Evolutionary conservation across 179 eudicot genomes (phyloP).

Genomic region (Heliamphora ciliata): DNA sequence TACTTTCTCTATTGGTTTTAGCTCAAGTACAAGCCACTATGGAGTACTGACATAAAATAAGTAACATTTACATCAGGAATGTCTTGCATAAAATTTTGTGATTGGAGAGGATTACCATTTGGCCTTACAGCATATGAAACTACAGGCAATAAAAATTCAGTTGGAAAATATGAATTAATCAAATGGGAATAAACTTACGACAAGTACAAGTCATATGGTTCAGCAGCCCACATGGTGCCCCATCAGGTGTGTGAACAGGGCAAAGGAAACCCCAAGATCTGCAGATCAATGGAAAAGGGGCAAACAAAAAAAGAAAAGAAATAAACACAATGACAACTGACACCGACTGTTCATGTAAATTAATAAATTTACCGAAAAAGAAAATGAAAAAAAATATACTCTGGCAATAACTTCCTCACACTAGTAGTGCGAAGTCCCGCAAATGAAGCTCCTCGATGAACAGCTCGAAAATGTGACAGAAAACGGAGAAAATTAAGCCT

Average conservation of each 20-base stretch:
- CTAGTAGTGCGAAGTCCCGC: conserved; percentile 91
- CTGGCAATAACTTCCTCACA: conserved; percentile 92
- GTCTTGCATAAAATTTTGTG: neutral
- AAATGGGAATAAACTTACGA: conserved; percentile 46
- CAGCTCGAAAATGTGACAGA: conserved; percentile 80
- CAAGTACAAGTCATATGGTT: conserved; percentile 78
- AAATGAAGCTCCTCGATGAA: conserved; percentile 90
- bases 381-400: conserved; percentile 43
- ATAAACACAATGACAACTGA: neutral
- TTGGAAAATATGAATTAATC: neutral
- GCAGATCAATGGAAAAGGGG: conserved; percentile 18
- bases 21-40: neutral
- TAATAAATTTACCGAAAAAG: neutral
- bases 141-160: neutral
- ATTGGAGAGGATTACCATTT: neutral
- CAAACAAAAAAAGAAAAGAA: neutral
- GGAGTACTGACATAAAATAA: neutral
- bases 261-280: conserved; percentile 97
- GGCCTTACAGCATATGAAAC: neutral
- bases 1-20: neutral
- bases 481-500: conserved; percentile 80
- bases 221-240: conserved; percentile 90
- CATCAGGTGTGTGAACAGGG: conserved; percentile 99
- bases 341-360: neutral
- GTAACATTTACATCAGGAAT: neutral